A percentile compares a stretch with the other conserved stretches of the same genome.
Evolutionary conservation across 2,329 filamentous ascomycete species (phyloP).

Genomic region (Thielaviopsis euricoi): DNA sequence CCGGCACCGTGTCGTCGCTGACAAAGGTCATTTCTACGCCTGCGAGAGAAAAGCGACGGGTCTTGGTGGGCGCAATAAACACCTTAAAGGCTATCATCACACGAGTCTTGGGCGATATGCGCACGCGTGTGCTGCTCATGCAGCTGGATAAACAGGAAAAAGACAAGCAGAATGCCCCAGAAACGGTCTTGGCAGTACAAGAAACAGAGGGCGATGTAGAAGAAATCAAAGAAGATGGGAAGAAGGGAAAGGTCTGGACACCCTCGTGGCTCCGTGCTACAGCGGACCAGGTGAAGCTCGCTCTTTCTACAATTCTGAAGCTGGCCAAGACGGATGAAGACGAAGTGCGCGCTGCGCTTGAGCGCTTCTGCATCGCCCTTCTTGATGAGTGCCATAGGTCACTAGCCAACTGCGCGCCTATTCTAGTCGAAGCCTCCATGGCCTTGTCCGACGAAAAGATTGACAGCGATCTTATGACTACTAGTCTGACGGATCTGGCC

Average conservation of each 20-base stretch:
- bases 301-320: slow-evolving; percentile 60
- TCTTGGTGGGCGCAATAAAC: slow-evolving; percentile 47
- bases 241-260: slow-evolving; percentile 26
- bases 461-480: slow-evolving; percentile 24
- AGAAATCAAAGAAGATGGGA: slow-evolving; percentile 10
- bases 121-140: slow-evolving; percentile 29
- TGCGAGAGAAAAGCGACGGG: slow-evolving; percentile 35
- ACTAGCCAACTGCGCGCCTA: slow-evolving; percentile 47
- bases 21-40: slow-evolving; percentile 59
- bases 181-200: neutral
- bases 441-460: slow-evolving; percentile 33
- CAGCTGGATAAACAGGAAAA: slow-evolving; percentile 17
- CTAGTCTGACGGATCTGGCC: slow-evolving; percentile 43
- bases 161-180: slow-evolving; percentile 6
- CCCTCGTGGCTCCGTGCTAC: slow-evolving; percentile 65
- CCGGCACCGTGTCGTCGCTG: slow-evolving; percentile 70
- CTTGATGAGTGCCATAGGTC: slow-evolving; percentile 65
- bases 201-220: neutral
- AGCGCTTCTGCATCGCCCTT: slow-evolving; percentile 55
- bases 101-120: slow-evolving; percentile 41
- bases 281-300: slow-evolving; percentile 63
- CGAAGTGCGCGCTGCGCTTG: slow-evolving; percentile 52
- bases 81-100: slow-evolving; percentile 38
- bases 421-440: slow-evolving; percentile 71
- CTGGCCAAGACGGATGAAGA: slow-evolving; percentile 52